These are phyloP conservation scores for Coffea humblotiana DNA, from an alignment of 305 asterid genomes.

Conservation along the genomic window DNA sequence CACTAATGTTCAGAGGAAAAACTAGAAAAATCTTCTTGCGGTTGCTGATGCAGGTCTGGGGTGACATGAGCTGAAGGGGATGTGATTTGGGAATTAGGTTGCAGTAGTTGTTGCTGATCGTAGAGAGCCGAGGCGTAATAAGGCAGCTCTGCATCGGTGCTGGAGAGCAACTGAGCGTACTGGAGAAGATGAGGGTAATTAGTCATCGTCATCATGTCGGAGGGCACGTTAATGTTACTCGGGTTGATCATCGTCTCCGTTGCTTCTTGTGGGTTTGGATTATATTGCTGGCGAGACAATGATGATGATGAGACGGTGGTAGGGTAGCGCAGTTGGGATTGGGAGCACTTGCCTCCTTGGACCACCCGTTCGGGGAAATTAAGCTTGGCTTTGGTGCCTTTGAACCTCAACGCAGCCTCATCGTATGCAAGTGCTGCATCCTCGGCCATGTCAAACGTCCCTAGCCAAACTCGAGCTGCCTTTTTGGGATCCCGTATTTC, in stretches of 20 bases:
- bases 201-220: not conserved
- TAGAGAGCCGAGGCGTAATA: constrained; percentile 48
- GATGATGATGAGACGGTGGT: not conserved
- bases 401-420: constrained; percentile 78
- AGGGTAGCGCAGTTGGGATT: constrained; percentile 26
- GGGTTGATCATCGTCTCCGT: not conserved
- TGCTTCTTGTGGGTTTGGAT: not conserved
- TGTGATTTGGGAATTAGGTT: constrained; percentile 1
- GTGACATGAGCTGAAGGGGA: not conserved
- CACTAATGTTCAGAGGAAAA: constrained; percentile 18
- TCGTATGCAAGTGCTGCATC: constrained; percentile 92
- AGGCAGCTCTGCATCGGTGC: constrained; percentile 61
- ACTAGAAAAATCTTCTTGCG: constrained; percentile 29
- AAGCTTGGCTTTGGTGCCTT: constrained; percentile 84
- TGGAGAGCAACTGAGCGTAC: constrained; percentile 63
- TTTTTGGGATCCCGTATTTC: constrained; percentile 79
- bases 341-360: constrained; percentile 29
- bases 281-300: constrained; percentile 24
- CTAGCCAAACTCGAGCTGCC: constrained; percentile 85
- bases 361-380: constrained; percentile 75
- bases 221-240: too few species aligned
- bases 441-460: constrained; percentile 83
- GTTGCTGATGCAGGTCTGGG: constrained; percentile 3
- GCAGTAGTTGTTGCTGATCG: constrained; percentile 6
- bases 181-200: constrained; percentile 64